Base-by-base conservation (phyloP, 2,329 filamentous ascomycete species). In the Colletotrichum limetticola region DNA sequence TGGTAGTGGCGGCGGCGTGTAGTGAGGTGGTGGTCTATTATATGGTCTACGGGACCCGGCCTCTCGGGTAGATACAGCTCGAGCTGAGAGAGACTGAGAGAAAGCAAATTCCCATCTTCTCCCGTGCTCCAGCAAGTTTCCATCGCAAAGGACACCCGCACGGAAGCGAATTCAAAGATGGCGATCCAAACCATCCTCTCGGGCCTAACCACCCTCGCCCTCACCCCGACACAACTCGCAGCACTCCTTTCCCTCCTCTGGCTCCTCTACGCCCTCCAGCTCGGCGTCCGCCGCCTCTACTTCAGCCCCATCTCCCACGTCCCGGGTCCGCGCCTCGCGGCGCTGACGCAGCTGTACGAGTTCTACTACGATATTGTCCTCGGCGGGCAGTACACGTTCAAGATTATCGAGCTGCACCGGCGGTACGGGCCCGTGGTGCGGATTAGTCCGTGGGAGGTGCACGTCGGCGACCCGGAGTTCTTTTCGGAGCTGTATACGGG, bases 301-400 rank as follows among this genome's bases (percentile, higher is more conserved):
- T 76, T 84, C 66, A 83, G 83, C 68, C 82, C 83, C 12, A 78
- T 84, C 49, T 78, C 82, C 59, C 78, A 80, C 66, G 80, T 85
- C 58, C 83, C 83, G 0, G 83, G 83, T 3, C 83, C 83, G 64
- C 82, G 76, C 74, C 78, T 85, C 37, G 82, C 83, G 30, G 83
- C 82, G 5, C 74, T 83, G 60, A 83, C 82, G 61, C 78, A 81
- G 63, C 83, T 80, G 78, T 84, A 84, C 69, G 83, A 84, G 74
- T 80, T 82, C 61, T 87, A 85, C 76, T 85, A 85, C 71, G 84
- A 87, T 67, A 78, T 85, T 24, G 67, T 84, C 55, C 77, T 82
- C 6, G 80, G 82, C 6, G 85, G 84, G 1, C 78, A 84, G 75
- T 86, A 85, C 72, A 84, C 78, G 16, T 84, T 81, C 75, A 81